Percentiles rank a stretch among this genome's conserved stretches.
phyloP scores from a whole-genome alignment of 495 filamentous ascomycete genomes.

The Hypoxylon rickii region DNA sequence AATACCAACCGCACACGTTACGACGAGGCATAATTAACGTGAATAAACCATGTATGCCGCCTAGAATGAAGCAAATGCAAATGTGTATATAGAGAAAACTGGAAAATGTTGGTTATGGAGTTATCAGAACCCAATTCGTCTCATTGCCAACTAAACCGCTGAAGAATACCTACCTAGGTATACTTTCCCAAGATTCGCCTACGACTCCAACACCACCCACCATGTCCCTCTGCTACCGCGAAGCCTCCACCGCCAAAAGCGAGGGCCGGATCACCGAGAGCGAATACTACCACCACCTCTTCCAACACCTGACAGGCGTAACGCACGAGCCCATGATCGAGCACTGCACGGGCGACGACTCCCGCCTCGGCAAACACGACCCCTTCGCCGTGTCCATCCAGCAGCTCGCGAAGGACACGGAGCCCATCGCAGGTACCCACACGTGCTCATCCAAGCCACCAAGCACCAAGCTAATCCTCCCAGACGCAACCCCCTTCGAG shows the following conservation, averaged over 20 bases:
- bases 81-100: neutral
- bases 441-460: neutral
- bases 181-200: neutral
- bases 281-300: constrained; percentile 12
- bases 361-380: neutral
- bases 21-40: neutral
- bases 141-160: too few relatives aligned
- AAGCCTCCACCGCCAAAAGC: neutral
- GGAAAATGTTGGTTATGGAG: too few relatives aligned
- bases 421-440: constrained; percentile 6
- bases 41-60: too few relatives aligned
- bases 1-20: neutral
- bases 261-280: constrained; percentile 1
- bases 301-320: constrained; percentile 7
- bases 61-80: neutral
- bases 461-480: neutral
- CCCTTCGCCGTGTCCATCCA: constrained; percentile 6
- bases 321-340: constrained; percentile 4
- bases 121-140: too few relatives aligned
- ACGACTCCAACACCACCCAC: neutral
- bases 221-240: constrained; percentile 22
- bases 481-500: constrained; percentile 13
- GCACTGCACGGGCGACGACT: neutral
- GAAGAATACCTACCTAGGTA: too few relatives aligned
- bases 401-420: neutral